Evolutionary conservation across 2,329 filamentous ascomycete genomes (phyloP).

Genomic region (Alternaria viburni): DNA sequence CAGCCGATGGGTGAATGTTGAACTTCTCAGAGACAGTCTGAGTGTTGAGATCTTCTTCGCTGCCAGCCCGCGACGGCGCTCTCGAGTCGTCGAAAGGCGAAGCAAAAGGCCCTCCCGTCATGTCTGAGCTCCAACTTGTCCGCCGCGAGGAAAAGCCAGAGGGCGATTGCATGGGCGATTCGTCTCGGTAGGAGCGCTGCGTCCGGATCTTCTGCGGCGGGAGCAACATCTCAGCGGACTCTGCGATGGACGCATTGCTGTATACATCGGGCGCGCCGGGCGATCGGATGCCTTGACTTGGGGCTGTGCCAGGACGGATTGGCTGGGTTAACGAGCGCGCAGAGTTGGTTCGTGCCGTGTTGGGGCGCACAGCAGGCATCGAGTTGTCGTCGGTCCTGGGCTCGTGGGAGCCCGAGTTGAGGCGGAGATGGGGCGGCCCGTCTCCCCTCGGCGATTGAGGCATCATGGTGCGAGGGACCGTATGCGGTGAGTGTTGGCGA

Average conservation of each 20-base stretch:
- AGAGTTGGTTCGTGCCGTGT: slow-evolving; percentile 49
- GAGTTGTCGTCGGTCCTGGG: slow-evolving; percentile 50
- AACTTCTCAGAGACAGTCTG: slow-evolving; percentile 77
- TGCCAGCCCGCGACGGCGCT: slow-evolving; percentile 65
- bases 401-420: slow-evolving; percentile 67
- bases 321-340: slow-evolving; percentile 54
- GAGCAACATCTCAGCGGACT: slow-evolving; percentile 59
- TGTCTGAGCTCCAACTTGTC: slow-evolving; percentile 70
- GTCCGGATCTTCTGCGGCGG: slow-evolving; percentile 57
- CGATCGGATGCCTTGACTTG: slow-evolving; percentile 34
- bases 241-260: slow-evolving; percentile 42
- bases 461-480: slow-evolving; percentile 39
- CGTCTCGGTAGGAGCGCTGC: slow-evolving; percentile 59
- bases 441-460: slow-evolving; percentile 42
- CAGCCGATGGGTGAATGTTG: slow-evolving; percentile 72
- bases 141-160: slow-evolving; percentile 64
- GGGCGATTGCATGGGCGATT: slow-evolving; percentile 57
- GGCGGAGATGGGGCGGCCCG: slow-evolving; percentile 64
- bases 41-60: slow-evolving; percentile 71
- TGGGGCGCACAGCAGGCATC: slow-evolving; percentile 40
- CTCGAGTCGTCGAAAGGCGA: slow-evolving; percentile 67
- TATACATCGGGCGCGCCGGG: slow-evolving; percentile 42
- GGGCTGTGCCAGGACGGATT: slow-evolving; percentile 46
- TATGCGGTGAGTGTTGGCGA: slow-evolving; percentile 35
- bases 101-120: slow-evolving; percentile 57